Evolutionary conservation across 352 stramenopile species (phyloP), one percentile per base, ranked within the genome.

Genomic region (Phytopythium delawarense): DNA sequence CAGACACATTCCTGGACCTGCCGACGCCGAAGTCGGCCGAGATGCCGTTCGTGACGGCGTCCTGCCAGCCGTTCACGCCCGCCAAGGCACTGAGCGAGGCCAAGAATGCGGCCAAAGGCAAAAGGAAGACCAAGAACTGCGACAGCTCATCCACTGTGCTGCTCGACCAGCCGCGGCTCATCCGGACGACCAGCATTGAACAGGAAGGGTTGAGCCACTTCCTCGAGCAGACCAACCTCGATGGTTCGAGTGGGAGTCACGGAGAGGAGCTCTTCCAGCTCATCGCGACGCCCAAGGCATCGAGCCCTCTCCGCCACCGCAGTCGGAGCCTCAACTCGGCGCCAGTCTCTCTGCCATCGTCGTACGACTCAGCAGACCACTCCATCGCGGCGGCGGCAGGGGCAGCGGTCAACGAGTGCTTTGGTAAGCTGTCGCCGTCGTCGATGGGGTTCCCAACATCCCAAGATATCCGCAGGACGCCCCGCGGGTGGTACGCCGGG

Each of bases 161-260:
- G n/a, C 61, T 89, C 0, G 67, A 79, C 9, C 75, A 81, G 42
- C 81, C 79, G 59, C 81, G 76, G 57, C 70, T 90, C 9, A 74
- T 91, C 44, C 84, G 80, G 13, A 89, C 75, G 11, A 85, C 55
- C 6, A 91, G 79, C 46, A 80, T 91, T 25, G 84, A 93, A 48
- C 84, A 93, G 59, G 80, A 93, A 69, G 80, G 80, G 0, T 69
- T 91, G 61, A 91, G 82, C 42, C 71, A 89, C 18, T 91, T 89
- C 64, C 70, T 93, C 6, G 77, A 89, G 54, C 80, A 90, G 49
- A 87, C 80, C 4, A 78, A 82, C 40, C 61, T 91, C 45, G 67
- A 74, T 34, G 54, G 62, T 8, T 67, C 49, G 16, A 64, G 57
- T 16, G 46, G 46, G 1, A 59, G 57, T 12, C 55, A 70, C 34